Conservation (phyloP, 768 basidiomycete species). For the Holtermannia corniformis region DNA sequence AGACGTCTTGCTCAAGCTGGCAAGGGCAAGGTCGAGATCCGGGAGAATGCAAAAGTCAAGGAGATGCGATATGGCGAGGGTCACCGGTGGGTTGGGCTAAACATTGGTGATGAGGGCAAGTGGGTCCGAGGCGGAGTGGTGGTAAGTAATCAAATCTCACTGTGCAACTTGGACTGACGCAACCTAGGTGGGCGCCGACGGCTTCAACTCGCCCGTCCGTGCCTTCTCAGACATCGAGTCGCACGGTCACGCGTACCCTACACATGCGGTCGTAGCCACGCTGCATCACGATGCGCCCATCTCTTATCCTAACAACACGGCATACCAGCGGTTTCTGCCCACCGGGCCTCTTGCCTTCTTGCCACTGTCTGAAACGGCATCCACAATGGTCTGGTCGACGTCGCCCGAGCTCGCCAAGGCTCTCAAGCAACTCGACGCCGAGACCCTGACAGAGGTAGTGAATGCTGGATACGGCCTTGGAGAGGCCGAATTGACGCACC, state of each 20-base stretch:
- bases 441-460: conserved; percentile 61
- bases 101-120: conserved; percentile 55
- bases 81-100: conserved; percentile 70
- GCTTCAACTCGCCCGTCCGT: conserved; percentile 87
- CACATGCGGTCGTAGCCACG: conserved; percentile 82
- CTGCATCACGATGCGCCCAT: conserved; percentile 59
- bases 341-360: conserved; percentile 94
- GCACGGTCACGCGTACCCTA: conserved; percentile 84
- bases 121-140: conserved; percentile 63
- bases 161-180: not conserved
- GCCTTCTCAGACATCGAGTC: conserved; percentile 73
- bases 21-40: conserved; percentile 51
- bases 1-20: conserved; percentile 48
- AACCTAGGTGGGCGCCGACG: conserved; percentile 84
- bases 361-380: conserved; percentile 64
- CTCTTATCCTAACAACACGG: conserved; percentile 54
- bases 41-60: conserved; percentile 66
- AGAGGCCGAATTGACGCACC: conserved; percentile 22
- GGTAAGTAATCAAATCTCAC: conserved; percentile 45
- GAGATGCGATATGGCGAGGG: conserved; percentile 54
- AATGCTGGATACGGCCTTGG: conserved; percentile 72
- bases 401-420: conserved; percentile 63
- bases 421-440: conserved; percentile 56
- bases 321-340: conserved; percentile 88
- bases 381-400: conserved; percentile 93